Evolutionary conservation across 306 rosid species (phyloP), one percentile per base, ranked within the genome.

Genomic region (Begonia loranthoides): DNA sequence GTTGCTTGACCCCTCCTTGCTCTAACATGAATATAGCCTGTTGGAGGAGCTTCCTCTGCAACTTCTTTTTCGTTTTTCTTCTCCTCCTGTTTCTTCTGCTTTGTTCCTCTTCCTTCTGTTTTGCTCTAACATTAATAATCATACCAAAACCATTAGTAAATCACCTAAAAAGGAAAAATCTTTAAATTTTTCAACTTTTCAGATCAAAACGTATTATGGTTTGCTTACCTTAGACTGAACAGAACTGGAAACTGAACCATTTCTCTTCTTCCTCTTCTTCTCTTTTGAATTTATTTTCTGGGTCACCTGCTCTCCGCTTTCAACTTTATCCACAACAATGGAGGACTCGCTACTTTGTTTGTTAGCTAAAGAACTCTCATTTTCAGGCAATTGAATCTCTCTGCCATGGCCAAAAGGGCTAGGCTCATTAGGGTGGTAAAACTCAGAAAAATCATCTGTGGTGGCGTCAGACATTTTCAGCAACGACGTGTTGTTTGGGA

Each of bases 1-100:
- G 97, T 90, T 33, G 97, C 97, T 59, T 90, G 94, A 56, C 97
- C 97, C 73, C 97, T 85, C 66, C 95, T 78, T 57, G 95, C 97
- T 76, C 97, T 82, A 34, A 90, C 97, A 49, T 82, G 97, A 65
- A 90, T 82, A 64, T 79, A 90, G 3, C 80, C 94, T 4, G 75
- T 72, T 62, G 95, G 78, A 58, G 81, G 64, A 1, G 28, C 46
- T 43, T 77, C 90, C 13, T 79, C 85, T 14, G 51, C 12, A 61
- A 44, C 54, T 22, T 81, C 70, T 58, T 76, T 72, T 56, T 76
- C 52, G 5, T 66, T 64, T 48, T 71, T 74, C 62, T 70, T 58
- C 22, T 51, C 54, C 12, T 6, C 36, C 2, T 14, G 1, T 51
- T 79, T 79, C 36, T 68, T 67, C 12, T 55, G 52, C 45, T 69